Base-by-base conservation (phyloP, 1,284 basidiomycete genomes). In the Malassezia furfur region DNA sequence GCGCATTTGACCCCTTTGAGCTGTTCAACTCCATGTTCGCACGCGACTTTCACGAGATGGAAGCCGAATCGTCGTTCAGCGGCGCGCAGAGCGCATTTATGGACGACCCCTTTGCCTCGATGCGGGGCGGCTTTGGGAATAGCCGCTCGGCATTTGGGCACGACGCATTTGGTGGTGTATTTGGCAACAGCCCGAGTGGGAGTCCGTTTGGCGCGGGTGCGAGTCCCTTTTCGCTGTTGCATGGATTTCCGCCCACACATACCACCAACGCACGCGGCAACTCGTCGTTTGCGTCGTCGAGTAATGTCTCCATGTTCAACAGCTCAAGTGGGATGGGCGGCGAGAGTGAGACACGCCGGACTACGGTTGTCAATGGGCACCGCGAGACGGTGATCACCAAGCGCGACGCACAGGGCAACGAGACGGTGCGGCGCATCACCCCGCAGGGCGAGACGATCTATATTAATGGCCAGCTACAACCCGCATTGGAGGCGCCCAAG, bases 11-110 rank as follows among this genome's bases (percentile, higher is more conserved):
- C 25, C 69, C 69, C 5, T 71, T 70, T 31, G 65, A 68, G 58
- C 53, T 71, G 44, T 71, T 71, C 50, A 69, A 70, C 47, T 60
- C 60, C 50, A 71, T 71, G 69, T 71, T 71, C 38, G 60, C 55
- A 25, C 55, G 55, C 39, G 55, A 57, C 37, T 57, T 57, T 32
- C 50, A 57, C 41, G 55, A 46, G 41, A 52, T 62, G 48, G 52
- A 52, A 30, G 50, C 47, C 35, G 56, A 58, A 32, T 21, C 47
- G 36, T 48, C 47, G 14, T 9, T 21, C 14, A 21, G 11, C 9
- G 52, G 39, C 50, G 12, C 47, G n/a, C 12, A 17, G 12, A 34
- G 36, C 32, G 1, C 46, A 3, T 28, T 52, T 10, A 47, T 52
- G 31, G 32, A 45, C 30, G 41, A 43, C 21, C 54, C 49, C 8